Conservation (phyloP, 495 filamentous ascomycete genomes). For the Neurospora sp. region DNA sequence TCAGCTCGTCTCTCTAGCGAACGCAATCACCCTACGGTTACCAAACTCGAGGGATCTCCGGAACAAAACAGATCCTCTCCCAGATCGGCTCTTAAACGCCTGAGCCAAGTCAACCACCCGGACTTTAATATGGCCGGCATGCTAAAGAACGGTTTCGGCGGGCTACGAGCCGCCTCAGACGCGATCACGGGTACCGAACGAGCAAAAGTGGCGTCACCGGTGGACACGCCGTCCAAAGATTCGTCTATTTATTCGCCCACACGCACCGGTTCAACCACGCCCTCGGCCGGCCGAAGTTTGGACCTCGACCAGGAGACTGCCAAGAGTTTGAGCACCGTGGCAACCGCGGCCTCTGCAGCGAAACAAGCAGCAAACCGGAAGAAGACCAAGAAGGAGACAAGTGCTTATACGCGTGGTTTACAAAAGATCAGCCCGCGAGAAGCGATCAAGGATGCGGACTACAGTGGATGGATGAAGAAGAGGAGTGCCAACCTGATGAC, state of each 20-base stretch:
- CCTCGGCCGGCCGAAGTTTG: slow-evolving; percentile 69
- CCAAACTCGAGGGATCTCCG: slow-evolving; percentile 53
- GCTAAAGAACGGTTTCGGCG: slow-evolving; percentile 34
- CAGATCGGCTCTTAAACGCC: slow-evolving; percentile 38
- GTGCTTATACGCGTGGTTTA: slow-evolving; percentile 81
- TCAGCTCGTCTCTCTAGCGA: slow-evolving; percentile 42
- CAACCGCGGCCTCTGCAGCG: slow-evolving; percentile 28
- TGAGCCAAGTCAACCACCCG: slow-evolving; percentile 41
- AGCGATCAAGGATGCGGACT: slow-evolving; percentile 81
- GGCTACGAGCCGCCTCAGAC: slow-evolving; percentile 74
- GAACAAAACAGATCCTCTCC: slow-evolving; percentile 40
- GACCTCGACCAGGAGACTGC: slow-evolving; percentile 62
- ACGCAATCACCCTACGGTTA: slow-evolving; percentile 46
- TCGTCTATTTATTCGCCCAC: slow-evolving; percentile 57
- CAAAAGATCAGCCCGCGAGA: slow-evolving; percentile 73
- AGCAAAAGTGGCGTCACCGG: slow-evolving; percentile 41
- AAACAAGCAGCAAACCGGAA: slow-evolving; percentile 39
- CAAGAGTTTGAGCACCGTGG: slow-evolving; percentile 41
- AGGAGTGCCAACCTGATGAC: slow-evolving; percentile 89
- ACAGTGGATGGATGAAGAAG: slow-evolving; percentile 99
- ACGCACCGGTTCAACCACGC: slow-evolving; percentile 76
- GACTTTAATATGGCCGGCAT: slow-evolving; percentile 40
- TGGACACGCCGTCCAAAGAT: slow-evolving; percentile 52
- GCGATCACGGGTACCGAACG: slow-evolving; percentile 56
- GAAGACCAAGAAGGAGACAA: slow-evolving; percentile 83